Conservation (phyloP, 345 rosid genomes). For the Salix arbutifolia region DNA sequence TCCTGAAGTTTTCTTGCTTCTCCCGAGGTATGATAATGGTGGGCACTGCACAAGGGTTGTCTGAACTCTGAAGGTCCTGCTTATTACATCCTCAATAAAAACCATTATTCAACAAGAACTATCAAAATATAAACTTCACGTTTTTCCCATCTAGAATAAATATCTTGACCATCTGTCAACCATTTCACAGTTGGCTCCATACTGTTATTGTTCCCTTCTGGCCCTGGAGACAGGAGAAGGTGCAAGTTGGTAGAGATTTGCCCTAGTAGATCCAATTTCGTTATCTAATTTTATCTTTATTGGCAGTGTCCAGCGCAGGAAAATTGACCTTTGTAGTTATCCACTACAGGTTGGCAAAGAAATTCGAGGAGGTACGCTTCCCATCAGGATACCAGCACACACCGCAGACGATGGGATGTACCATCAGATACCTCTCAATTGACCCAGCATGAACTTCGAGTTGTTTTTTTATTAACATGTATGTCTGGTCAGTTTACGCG, state of each 20-base stretch:
- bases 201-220: not conserved
- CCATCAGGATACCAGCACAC: too few relatives aligned
- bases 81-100: too few relatives aligned
- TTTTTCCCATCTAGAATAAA: not conserved
- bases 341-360: not conserved
- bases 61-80: too few relatives aligned
- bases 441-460: not conserved
- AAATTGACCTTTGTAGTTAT: not conserved
- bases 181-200: not conserved
- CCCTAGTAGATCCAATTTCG: not conserved
- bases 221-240: not conserved
- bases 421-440: not conserved
- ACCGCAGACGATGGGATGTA: not conserved
- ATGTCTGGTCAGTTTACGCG: too few relatives aligned
- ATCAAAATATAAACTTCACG: not conserved
- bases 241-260: not conserved
- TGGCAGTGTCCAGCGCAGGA: not conserved
- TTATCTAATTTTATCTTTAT: not conserved
- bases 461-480: too few relatives aligned
- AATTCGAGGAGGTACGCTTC: not conserved
- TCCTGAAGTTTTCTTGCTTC: not conserved
- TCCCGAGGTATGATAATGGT: not conserved
- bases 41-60: too few relatives aligned
- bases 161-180: too few relatives aligned
- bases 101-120: not conserved